These are phyloP conservation scores for Apiospora malaysiana DNA, from an alignment of 2,329 filamentous ascomycete species.

Conservation along the genomic window DNA sequence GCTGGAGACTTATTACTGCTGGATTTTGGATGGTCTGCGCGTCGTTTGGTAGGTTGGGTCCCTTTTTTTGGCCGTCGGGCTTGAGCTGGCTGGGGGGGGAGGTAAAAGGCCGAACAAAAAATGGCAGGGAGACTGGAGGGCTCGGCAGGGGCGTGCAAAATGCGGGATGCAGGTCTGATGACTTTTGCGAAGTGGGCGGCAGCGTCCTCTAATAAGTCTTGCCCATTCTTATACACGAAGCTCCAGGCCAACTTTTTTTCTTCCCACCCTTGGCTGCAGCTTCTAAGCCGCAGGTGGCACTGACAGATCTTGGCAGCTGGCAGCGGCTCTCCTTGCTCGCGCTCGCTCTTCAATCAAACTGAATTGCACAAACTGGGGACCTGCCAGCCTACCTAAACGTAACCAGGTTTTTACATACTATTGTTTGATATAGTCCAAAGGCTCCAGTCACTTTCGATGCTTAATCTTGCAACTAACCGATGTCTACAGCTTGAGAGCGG, in stretches of 20 bases:
- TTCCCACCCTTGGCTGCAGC: constrained; percentile 11
- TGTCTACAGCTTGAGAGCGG: not conserved
- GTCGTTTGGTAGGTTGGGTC: constrained; percentile 13
- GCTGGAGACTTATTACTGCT: constrained; percentile 15
- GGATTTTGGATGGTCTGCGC: constrained; percentile 9
- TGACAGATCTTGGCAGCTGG: constrained; percentile 15
- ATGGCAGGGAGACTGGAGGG: constrained; percentile 21
- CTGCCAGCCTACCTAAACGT: no score
- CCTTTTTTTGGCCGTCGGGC: constrained; percentile 1
- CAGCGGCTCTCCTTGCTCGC: not conserved
- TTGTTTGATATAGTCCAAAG: not conserved
- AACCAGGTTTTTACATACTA: not conserved
- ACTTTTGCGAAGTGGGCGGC: constrained; percentile 30
- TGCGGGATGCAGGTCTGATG: constrained; percentile 29
- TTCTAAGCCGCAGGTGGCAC: constrained; percentile 23
- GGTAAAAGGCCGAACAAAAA: constrained; percentile 12
- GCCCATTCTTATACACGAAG: constrained; percentile 28
- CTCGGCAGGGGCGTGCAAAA: constrained; percentile 21
- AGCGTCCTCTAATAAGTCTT: constrained; percentile 30
- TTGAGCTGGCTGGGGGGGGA: constrained; percentile 1
- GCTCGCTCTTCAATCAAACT: not conserved
- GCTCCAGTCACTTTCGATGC: not conserved
- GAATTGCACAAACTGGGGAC: not conserved
- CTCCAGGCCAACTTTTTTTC: constrained; percentile 24
- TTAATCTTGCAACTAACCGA: not conserved